These are phyloP conservation scores for Crithidia mellificae DNA, from an alignment of 208 protist species.

Conservation along the genomic window DNA sequence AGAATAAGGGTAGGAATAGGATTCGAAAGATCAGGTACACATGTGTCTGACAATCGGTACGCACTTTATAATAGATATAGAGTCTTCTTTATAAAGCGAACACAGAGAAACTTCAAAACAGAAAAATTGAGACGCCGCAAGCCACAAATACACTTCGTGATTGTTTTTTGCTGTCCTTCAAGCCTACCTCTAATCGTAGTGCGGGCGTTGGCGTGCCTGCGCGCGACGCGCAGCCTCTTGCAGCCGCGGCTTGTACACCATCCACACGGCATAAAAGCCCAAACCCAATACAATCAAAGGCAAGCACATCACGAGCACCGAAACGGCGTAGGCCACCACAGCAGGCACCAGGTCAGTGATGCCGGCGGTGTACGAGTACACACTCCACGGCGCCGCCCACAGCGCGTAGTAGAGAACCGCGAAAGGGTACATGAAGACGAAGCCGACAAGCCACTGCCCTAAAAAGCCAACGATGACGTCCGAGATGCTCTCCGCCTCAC, in stretches of 20 bases:
- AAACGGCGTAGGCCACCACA: constrained; percentile 53
- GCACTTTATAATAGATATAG: too few relatives aligned
- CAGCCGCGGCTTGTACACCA: constrained; percentile 38
- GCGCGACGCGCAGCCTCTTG: constrained; percentile 30
- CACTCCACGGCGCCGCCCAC: constrained; percentile 71
- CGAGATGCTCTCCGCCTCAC: constrained; percentile 68
- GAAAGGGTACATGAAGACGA: constrained; percentile 84
- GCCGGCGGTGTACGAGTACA: constrained; percentile 78
- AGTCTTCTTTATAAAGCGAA: too few relatives aligned
- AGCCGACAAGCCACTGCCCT: constrained; percentile 74
- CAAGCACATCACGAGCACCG: constrained; percentile 62
- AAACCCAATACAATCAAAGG: constrained; percentile 57
- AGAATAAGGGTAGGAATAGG: too few relatives aligned
- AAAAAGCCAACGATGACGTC: constrained; percentile 87
- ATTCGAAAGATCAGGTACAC: too few relatives aligned
- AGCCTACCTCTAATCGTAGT: constrained; percentile 11
- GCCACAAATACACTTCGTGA: not conserved
- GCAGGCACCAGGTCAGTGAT: constrained; percentile 59
- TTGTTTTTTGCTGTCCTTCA: not conserved
- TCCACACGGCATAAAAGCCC: constrained; percentile 40
- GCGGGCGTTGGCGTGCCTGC: constrained; percentile 21
- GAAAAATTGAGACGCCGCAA: too few relatives aligned
- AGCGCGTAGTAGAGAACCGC: constrained; percentile 83
- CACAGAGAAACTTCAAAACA: too few relatives aligned
- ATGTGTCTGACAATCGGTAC: too few relatives aligned